Base-by-base conservation (phyloP, 306 rosid genomes). In the Cucumis cinereus region DNA sequence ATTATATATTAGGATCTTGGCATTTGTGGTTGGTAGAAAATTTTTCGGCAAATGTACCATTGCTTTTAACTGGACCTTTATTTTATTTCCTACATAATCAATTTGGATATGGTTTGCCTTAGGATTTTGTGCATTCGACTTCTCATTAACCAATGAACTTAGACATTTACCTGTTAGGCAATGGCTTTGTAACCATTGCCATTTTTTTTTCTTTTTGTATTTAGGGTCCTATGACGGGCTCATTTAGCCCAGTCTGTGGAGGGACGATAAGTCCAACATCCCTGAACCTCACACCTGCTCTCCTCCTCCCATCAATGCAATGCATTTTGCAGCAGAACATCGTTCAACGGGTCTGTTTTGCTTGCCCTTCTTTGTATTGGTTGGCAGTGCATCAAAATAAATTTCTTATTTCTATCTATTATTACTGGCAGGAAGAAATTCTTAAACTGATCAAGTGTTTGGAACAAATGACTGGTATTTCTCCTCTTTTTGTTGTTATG, bases 401-500 rank as follows among this genome's bases (percentile, higher is more conserved):
- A 24, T 64, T 19, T 71, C 59, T 71, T 45, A 63, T 63, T 68
- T 50, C 54, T 81, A 76, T 54, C 63, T 70, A 36, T 64, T 74
- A 43, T 53, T 67, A 79, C 41, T 83, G 76, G 61, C 93, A 94
- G 99, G 99, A 94, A 78, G 96, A 94, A 82, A 82, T 92, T 70
- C 67, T 85, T 70, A 90, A 90, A 87, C 80, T 94, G 87, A 94
- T 92, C 77, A 94, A 92, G 87, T 85, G 84, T 66, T 79, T 88
- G 77, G 99, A 90, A 79, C 97, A 90, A 79, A 79, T 85, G 76
- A 79, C 82, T 66, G 99, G 99, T 94, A 94, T 80, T 80, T 71
- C 22, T 53, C 60, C 59, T 15, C 38, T 69, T 69, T 69, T 26
- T 71, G 55, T 50, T 71, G 15, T 24, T 49, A 52, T 71, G 9